Percentiles rank a stretch among this genome's conserved stretches.
These are phyloP conservation scores for Chaetomium strumarium DNA, from an alignment of 2,329 filamentous ascomycete genomes.

Conservation along the genomic window DNA sequence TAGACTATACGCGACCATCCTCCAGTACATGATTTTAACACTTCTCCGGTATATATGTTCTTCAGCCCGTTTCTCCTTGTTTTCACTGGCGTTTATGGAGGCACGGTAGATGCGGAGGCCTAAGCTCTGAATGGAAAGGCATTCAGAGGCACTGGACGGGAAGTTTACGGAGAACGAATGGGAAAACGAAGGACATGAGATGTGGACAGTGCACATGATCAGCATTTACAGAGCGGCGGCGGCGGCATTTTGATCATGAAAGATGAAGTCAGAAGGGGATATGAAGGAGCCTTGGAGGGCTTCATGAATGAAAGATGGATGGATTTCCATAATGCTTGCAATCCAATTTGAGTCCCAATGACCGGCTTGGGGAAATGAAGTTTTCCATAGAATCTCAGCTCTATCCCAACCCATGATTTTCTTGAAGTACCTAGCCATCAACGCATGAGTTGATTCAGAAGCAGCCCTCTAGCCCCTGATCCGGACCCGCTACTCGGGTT, in stretches of 20 bases:
- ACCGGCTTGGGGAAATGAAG: too few relatives aligned
- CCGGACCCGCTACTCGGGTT: slow-evolving; percentile 4
- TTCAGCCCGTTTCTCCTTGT: neutral
- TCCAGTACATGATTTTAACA: slow-evolving; percentile 1
- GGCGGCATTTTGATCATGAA: neutral
- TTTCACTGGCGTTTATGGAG: slow-evolving; percentile 7
- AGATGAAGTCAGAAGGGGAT: neutral
- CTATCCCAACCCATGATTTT: neutral
- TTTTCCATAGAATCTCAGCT: too few relatives aligned
- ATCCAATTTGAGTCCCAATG: too few relatives aligned
- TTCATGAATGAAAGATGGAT: neutral
- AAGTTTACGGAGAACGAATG: neutral
- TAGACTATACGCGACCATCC: neutral
- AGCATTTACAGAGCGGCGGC: slow-evolving; percentile 1
- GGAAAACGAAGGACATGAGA: slow-evolving; percentile 2
- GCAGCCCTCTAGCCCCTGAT: too few relatives aligned
- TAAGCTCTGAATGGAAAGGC: neutral
- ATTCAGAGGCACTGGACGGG: neutral
- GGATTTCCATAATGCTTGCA: neutral
- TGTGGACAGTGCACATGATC: too few relatives aligned
- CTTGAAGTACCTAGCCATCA: too few relatives aligned
- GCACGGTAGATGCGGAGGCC: neutral
- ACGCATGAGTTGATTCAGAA: too few relatives aligned
- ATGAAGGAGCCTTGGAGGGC: neutral
- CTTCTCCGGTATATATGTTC: slow-evolving; percentile 5